These are phyloP conservation scores for Hanseniaspora lachancei DNA, from an alignment of 805 yeast species.

Conservation along the genomic window DNA sequence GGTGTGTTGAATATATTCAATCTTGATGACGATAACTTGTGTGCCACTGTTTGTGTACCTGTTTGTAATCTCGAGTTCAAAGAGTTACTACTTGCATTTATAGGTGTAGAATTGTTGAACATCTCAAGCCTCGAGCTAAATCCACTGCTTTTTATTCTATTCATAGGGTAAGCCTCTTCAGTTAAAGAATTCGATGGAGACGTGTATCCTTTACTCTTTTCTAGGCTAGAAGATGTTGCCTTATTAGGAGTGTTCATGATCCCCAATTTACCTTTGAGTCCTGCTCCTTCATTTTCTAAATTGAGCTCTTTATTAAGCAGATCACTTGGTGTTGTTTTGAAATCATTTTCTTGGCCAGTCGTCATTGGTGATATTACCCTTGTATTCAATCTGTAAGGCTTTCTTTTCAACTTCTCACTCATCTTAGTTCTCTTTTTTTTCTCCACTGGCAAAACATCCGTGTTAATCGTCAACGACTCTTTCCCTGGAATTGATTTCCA, in stretches of 20 bases:
- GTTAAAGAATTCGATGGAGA: not conserved
- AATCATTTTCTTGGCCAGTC: not conserved
- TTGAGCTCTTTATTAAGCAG: not conserved
- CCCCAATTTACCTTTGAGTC: not conserved
- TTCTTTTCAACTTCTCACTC: slow-evolving; percentile 10
- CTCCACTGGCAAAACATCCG: not conserved
- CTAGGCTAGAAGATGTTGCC: not conserved
- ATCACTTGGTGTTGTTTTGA: not conserved
- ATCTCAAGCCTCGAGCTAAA: not conserved
- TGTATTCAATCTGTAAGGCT: slow-evolving; percentile 11
- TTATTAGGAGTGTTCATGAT: not conserved
- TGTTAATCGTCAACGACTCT: not conserved
- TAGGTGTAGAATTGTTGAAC: not conserved
- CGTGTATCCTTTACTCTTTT: not conserved
- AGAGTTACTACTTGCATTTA: not conserved
- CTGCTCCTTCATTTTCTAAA: not conserved
- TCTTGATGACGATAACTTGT: slow-evolving; percentile 8
- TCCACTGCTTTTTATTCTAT: not conserved
- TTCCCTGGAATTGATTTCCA: not conserved
- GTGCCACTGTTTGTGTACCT: slow-evolving; percentile 9
- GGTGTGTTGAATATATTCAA: slow-evolving; percentile 11
- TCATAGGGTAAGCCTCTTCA: not conserved
- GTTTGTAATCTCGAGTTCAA: slow-evolving; percentile 3
- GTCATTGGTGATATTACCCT: slow-evolving; percentile 11
- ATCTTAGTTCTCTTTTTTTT: slow-evolving; percentile 6